These are phyloP conservation scores for Cantharellus cinnabarinus DNA, from an alignment of 768 basidiomycete genomes.

Conservation along the genomic window DNA sequence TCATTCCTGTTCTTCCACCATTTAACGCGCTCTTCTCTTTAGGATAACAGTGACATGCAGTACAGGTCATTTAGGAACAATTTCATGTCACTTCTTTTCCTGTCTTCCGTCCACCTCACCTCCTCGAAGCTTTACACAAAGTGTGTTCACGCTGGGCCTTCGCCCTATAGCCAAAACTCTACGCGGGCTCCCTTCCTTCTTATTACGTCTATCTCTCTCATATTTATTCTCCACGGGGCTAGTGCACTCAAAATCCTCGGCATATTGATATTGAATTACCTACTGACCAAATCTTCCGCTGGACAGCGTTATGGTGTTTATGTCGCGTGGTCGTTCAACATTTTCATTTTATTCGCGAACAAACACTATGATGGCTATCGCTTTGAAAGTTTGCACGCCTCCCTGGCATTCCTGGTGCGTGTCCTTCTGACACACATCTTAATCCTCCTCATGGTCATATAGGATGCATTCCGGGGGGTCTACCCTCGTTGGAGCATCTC, in stretches of 20 bases:
- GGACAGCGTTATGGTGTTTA: conserved; percentile 28
- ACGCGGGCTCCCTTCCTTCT: conserved; percentile 36
- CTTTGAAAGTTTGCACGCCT: conserved; percentile 34
- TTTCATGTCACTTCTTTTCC: conserved; percentile 36
- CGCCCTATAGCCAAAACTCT: conserved; percentile 8
- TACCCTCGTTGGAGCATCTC: conserved; percentile 83
- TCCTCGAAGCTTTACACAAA: conserved; percentile 32
- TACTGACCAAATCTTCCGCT: conserved; percentile 28
- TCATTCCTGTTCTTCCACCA: background rate
- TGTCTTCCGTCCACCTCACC: conserved; percentile 33
- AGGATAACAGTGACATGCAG: conserved; percentile 90
- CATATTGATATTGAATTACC: conserved; percentile 54
- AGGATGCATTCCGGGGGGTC: conserved; percentile 49
- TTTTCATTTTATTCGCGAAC: conserved; percentile 50
- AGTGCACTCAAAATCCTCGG: conserved; percentile 55
- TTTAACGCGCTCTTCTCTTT: background rate
- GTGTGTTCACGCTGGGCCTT: background rate
- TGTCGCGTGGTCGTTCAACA: conserved; percentile 63
- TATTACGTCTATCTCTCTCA: conserved; percentile 39
- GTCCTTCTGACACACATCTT: background rate
- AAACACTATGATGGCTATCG: conserved; percentile 56
- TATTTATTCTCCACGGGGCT: conserved; percentile 61
- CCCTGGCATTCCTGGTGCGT: conserved; percentile 37
- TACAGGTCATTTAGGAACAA: conserved; percentile 76
- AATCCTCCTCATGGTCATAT: conserved; percentile 4